Evolutionary conservation across 2,329 filamentous ascomycete genomes (phyloP), one percentile per base, ranked within the genome.

Genomic region (Graphium sp.): DNA sequence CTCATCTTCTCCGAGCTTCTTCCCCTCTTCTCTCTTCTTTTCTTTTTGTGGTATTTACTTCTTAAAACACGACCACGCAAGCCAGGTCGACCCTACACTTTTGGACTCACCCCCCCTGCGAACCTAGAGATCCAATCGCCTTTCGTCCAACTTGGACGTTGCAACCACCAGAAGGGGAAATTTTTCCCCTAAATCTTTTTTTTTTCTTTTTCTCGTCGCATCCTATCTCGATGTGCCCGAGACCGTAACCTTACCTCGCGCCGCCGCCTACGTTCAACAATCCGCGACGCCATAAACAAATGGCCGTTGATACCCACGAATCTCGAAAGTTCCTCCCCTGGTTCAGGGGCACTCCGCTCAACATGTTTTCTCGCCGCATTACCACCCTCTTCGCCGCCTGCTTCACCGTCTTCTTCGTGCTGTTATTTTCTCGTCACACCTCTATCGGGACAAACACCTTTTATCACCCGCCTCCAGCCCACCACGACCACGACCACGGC

Each of bases 401-500:
- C 5, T 19, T 31, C 7, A 20, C 34, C 11, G 32, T 33, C 12
- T 13, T 35, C 12, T 24, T 35, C 13, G 27, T 37, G 14, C n/a
- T n/a, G n/a, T n/a, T n/a, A 24, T 37, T 11, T 17, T 29, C 18
- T 34, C 33, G 10, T 21, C 30, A 5, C 25, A 23, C 24, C 20
- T 31, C 31, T 7, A 22, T 34, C 7, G 22, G 21, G 12, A 30
- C 34, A 7, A 24, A 20, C 17, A 31, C 12, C 17, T 34, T 34
- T 15, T 12, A 27, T n/a, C 34, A 26, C 9, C 22, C 32, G 16
- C 19, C 32, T 20, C 29, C 33, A 8, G 35, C 36, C 12, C 27
- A 30, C 9, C 32, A 35, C 28, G 29, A 34, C 26, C 32, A 28
- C 33, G 33, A 35, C 22, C 40, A 29, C 22, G 9, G 4, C 29